A percentile compares a stretch with the other conserved stretches of the same genome.
These are phyloP conservation scores for Helminthosporium solani DNA, from an alignment of 2,329 filamentous ascomycete species.

Conservation along the genomic window DNA sequence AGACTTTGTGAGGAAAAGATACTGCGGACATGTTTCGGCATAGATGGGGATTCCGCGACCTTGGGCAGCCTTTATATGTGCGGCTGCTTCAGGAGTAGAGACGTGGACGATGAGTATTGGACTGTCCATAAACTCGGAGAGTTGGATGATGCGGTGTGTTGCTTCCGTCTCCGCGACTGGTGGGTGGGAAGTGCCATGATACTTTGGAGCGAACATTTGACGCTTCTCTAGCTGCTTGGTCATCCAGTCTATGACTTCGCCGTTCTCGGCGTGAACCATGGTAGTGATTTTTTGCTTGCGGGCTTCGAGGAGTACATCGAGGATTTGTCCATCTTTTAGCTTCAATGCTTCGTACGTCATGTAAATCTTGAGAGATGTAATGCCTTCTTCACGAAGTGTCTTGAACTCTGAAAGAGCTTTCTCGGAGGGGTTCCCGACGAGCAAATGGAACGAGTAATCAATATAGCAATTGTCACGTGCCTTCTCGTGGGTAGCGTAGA, in stretches of 20 bases:
- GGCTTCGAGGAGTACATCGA: slow-evolving; percentile 42
- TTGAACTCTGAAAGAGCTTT: slow-evolving; percentile 40
- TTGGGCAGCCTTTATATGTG: slow-evolving; percentile 53
- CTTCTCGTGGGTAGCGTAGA: slow-evolving; percentile 46
- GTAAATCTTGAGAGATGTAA: slow-evolving; percentile 47
- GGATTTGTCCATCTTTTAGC: slow-evolving; percentile 42
- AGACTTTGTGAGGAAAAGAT: slow-evolving; percentile 55
- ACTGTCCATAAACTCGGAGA: slow-evolving; percentile 53
- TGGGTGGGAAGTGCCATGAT: slow-evolving; percentile 53
- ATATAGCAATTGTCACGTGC: slow-evolving; percentile 49
- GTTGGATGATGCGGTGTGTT: slow-evolving; percentile 54
- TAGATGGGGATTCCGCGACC: slow-evolving; percentile 52
- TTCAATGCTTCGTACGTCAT: slow-evolving; percentile 45
- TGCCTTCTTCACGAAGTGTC: slow-evolving; percentile 38
- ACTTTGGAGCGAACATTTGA: slow-evolving; percentile 52
- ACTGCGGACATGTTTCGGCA: slow-evolving; percentile 59
- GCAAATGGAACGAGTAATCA: slow-evolving; percentile 49
- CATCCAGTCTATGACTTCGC: slow-evolving; percentile 56
- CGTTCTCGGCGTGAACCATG: slow-evolving; percentile 59
- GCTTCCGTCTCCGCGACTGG: slow-evolving; percentile 55
- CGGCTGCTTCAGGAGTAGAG: slow-evolving; percentile 49
- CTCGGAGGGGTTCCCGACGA: slow-evolving; percentile 42
- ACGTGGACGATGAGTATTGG: slow-evolving; percentile 59
- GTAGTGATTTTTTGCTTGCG: slow-evolving; percentile 52
- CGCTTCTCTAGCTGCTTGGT: slow-evolving; percentile 54